Percentiles rank a stretch among this genome's conserved stretches.
These are phyloP conservation scores for Boletales sp. DNA, from an alignment of 768 basidiomycete genomes.

Conservation along the genomic window DNA sequence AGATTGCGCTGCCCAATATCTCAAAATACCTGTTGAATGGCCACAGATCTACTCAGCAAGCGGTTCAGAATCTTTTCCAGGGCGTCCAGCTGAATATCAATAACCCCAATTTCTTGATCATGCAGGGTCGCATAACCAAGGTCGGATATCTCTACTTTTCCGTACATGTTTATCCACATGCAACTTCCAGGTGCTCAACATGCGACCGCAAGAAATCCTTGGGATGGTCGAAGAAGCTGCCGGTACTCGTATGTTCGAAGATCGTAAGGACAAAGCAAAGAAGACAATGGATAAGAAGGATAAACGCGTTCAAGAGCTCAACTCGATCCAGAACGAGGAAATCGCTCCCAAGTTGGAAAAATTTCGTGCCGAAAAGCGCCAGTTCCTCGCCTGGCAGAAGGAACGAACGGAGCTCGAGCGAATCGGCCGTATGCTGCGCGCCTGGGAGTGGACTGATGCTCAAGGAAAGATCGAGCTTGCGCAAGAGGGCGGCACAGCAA, in stretches of 20 bases:
- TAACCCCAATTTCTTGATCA: constrained; percentile 98
- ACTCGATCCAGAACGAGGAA: constrained; percentile 75
- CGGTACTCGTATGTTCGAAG: constrained; percentile 99
- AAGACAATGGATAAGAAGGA: constrained; percentile 98
- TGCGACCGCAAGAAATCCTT: constrained; percentile 96
- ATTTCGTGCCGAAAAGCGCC: constrained; percentile 83
- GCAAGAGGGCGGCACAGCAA: constrained; percentile 50
- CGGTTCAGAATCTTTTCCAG: constrained; percentile 89
- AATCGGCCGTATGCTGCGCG: constrained; percentile 74
- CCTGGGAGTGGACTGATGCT: constrained; percentile 82
- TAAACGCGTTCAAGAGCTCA: constrained; percentile 89
- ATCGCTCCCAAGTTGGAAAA: constrained; percentile 93
- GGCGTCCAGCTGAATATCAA: constrained; percentile 98
- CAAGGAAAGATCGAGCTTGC: constrained; percentile 51
- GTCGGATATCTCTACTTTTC: constrained; percentile 35
- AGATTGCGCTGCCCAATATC: constrained; percentile 92
- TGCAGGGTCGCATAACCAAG: constrained; percentile 99
- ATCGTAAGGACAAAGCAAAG: constrained; percentile 93
- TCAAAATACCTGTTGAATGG: constrained; percentile 96
- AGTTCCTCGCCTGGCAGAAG: constrained; percentile 89
- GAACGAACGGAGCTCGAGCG: constrained; percentile 83
- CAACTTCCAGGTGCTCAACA: constrained; percentile 69
- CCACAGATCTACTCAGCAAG: constrained; percentile 84
- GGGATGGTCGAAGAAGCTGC: constrained; percentile 99
- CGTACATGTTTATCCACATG: not conserved